These are phyloP conservation scores for Clavispora santaluciae DNA, from an alignment of 805 yeast species.

Conservation along the genomic window DNA sequence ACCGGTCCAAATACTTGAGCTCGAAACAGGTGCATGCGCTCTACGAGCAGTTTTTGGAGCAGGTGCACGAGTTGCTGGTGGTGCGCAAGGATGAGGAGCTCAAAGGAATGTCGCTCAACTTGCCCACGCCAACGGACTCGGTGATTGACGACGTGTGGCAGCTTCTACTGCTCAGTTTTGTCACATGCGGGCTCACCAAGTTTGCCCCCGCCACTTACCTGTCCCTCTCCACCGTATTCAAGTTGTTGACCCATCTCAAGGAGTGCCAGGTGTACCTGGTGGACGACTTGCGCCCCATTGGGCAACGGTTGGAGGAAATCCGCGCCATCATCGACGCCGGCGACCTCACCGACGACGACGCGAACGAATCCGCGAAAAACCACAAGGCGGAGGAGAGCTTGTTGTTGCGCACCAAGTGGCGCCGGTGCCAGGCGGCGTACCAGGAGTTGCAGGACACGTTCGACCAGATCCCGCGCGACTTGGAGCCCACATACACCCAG, in stretches of 20 bases:
- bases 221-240: conserved; percentile 78
- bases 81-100: conserved; percentile 47
- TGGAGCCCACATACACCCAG: conserved; percentile 46
- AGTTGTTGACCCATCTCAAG: conserved; percentile 74
- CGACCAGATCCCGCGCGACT: conserved; percentile 38
- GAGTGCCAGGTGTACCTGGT: conserved; percentile 80
- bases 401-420: conserved; percentile 61
- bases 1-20: conserved; percentile 59
- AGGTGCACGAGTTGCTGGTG: conserved; percentile 48
- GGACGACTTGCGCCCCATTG: conserved; percentile 77
- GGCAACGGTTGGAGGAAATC: conserved; percentile 68
- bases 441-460: conserved; percentile 48
- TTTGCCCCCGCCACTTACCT: conserved; percentile 95
- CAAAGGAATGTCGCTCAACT: conserved; percentile 29
- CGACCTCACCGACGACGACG: conserved; percentile 8
- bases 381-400: conserved; percentile 54
- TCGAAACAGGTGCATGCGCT: conserved; percentile 61
- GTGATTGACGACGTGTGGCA: conserved; percentile 88
- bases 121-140: conserved; percentile 59
- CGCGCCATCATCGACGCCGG: conserved; percentile 46
- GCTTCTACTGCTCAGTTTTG: conserved; percentile 75
- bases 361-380: conserved; percentile 3
- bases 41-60: conserved; percentile 53
- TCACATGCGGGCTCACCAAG: conserved; percentile 87
- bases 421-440: conserved; percentile 56